These are phyloP conservation scores for Rhynchospora pubera DNA, from an alignment of 176 grass and related monocot genomes.

Conservation along the genomic window DNA sequence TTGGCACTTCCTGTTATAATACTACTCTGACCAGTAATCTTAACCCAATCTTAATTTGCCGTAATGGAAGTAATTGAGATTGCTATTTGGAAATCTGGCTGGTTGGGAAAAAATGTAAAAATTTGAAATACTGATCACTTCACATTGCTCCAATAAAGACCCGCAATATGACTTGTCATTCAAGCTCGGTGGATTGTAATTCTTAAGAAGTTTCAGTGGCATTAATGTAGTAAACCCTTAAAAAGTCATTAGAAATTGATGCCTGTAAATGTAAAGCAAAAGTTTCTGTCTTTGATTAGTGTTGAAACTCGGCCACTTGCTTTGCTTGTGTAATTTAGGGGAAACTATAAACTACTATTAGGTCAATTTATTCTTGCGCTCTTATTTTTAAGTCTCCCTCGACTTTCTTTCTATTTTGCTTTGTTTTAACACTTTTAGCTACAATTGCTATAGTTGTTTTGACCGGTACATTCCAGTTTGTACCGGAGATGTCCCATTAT, in stretches of 20 bases:
- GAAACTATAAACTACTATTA: slow-evolving; percentile 14
- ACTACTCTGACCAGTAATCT: not conserved
- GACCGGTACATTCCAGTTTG: not conserved
- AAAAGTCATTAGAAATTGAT: not conserved
- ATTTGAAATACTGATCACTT: not conserved
- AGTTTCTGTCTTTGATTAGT: slow-evolving; percentile 11
- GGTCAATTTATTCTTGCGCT: slow-evolving; percentile 1
- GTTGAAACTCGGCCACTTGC: not conserved
- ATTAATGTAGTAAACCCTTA: not conserved
- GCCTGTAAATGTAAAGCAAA: slow-evolving; percentile 1
- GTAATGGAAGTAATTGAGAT: not conserved
- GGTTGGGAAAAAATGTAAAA: slow-evolving; percentile 6
- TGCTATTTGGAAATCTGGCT: not conserved
- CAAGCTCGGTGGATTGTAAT: not conserved
- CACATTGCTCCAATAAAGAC: slow-evolving; percentile 6
- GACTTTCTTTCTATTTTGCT: not conserved
- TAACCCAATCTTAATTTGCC: not conserved
- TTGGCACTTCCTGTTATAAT: not conserved
- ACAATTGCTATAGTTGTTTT: not conserved
- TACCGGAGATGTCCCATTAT: not conserved
- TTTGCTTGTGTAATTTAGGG: slow-evolving; percentile 23
- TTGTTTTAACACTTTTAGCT: not conserved
- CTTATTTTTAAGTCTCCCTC: not conserved
- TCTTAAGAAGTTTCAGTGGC: not conserved
- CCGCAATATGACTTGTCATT: not conserved